Conservation (phyloP, 106 monocot genomes). For the Gastrodia elata region DNA sequence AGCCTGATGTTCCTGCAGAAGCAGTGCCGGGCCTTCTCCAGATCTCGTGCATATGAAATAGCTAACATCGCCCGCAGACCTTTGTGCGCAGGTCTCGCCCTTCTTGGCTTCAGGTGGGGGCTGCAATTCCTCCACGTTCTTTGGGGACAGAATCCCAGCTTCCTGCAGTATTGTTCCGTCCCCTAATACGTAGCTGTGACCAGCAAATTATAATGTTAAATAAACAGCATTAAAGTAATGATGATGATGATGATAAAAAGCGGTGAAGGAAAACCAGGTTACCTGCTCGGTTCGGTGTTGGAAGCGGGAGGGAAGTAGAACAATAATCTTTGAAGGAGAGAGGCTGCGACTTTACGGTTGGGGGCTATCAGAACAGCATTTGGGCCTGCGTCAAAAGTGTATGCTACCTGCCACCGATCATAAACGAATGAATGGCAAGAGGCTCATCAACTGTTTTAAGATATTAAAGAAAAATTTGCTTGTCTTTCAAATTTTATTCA, state of each 20-base stretch:
- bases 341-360: constrained; percentile 43
- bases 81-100: constrained; percentile 34
- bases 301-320: constrained; percentile 72
- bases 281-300: constrained; percentile 54
- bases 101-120: constrained; percentile 63
- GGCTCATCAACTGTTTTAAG: too few relatives aligned
- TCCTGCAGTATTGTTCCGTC: constrained; percentile 78
- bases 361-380: constrained; percentile 83
- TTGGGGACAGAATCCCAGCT: constrained; percentile 48
- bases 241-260: neutral
- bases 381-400: constrained; percentile 95
- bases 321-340: constrained; percentile 70
- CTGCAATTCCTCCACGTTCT: constrained; percentile 49
- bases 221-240: neutral
- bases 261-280: neutral
- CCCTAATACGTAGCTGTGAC: constrained; percentile 75
- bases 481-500: too few relatives aligned
- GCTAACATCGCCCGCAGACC: constrained; percentile 59
- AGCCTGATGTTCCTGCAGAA: constrained; percentile 48
- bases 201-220: neutral
- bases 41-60: constrained; percentile 91
- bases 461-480: too few relatives aligned
- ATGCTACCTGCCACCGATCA: constrained; percentile 57
- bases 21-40: constrained; percentile 63
- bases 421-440: too few relatives aligned